Percentiles rank a stretch among this genome's conserved stretches.
Conservation (phyloP, 257 asterid species). For the Penstemon eatonii region DNA sequence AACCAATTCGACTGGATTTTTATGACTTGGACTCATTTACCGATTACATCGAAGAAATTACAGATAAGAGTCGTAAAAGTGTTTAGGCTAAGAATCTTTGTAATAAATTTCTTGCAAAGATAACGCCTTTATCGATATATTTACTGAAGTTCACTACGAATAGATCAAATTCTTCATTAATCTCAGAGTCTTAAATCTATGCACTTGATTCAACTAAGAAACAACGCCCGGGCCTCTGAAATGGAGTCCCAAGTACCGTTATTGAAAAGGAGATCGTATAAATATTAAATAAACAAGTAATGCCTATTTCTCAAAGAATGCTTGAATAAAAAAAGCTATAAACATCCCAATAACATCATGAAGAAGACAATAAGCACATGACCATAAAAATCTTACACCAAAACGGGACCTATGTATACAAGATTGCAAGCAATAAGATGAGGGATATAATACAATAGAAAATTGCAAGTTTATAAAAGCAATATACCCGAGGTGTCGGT, state of each 20-base stretch:
- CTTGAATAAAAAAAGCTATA: background rate
- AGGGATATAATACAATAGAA: background rate
- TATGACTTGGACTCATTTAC: background rate
- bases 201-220: slow-evolving; percentile 5
- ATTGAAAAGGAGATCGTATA: background rate
- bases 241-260: background rate
- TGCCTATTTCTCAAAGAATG: background rate
- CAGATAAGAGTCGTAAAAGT: background rate
- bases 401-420: slow-evolving; percentile 6
- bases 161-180: background rate
- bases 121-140: background rate
- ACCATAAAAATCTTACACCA: slow-evolving; percentile 1
- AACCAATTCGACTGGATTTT: background rate
- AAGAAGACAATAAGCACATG: slow-evolving; percentile 9
- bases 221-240: background rate
- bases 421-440: slow-evolving; percentile 18
- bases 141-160: background rate
- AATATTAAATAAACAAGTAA: background rate
- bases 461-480: slow-evolving; percentile 22
- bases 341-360: slow-evolving; percentile 9
- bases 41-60: background rate
- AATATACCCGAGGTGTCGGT: slow-evolving; percentile 55
- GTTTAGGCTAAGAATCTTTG: background rate
- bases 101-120: background rate
- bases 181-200: background rate